Base-by-base conservation (phyloP, 768 basidiomycete genomes). In the Suillus subalutaceus region DNA sequence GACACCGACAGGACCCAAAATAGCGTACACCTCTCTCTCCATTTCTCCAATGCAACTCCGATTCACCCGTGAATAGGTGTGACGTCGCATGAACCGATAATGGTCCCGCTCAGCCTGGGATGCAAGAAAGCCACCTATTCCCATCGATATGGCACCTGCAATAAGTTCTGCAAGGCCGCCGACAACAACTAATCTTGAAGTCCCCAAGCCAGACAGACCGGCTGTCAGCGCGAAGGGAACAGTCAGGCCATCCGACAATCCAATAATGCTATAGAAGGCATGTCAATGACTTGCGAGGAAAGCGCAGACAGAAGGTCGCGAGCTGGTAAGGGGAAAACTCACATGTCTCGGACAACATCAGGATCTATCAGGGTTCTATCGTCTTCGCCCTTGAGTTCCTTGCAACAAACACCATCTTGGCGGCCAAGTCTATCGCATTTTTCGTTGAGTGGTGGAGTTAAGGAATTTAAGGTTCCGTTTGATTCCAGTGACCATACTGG, bases 71-170 rank as follows among this genome's bases (percentile, higher is more conserved):
- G 89, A 85, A 52, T 89, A 82, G 12, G 94, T 96, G 67, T 89
- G 85, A 46, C 86, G 83, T 37, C 83, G 86, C 38, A 91, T 86
- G 79, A 92, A 97, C 56, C 89, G 91, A 75, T 91, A 96, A 78
- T 97, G 92, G 75, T 98, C 97, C 56, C 96, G 90, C 78, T 99
- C 97, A 38, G 97, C 91, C 78, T 99, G 94, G 1, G 96, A 95
- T 3, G 96, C 96, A 59, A 99, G 90, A 85, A 97, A 98, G 23
- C 97, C 97, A 63, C 97, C 97, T 48, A 99, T 92, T 67, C 97
- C 97, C 97, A 99, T 99, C 2, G 93, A 95, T 56, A 99, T 93
- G 15, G 96, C 93, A 7, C 97, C 97, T 1, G 96, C 94, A 65
- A 97, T 94, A 70, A 99, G 90, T 76, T 99, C 97, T 1, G 97